Evolutionary conservation across 2,329 filamentous ascomycete species (phyloP), one percentile per base, ranked within the genome.

Genomic region (Colletotrichum musae): DNA sequence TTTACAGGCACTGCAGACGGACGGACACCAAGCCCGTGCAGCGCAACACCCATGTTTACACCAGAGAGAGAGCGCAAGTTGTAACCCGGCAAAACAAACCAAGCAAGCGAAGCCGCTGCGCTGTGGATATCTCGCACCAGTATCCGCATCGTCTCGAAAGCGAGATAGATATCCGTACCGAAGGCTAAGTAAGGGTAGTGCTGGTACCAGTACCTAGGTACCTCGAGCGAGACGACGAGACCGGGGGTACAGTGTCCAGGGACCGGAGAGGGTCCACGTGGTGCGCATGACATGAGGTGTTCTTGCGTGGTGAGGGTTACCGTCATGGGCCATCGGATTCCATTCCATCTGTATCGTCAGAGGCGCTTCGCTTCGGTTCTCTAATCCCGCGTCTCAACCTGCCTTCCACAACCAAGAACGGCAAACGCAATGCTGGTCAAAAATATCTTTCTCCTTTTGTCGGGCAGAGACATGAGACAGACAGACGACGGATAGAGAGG

Each of bases 191-290:
- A 10, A 36, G 32, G 32, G 10, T 24, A 24, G 21, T 24, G 2
- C 21, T 24, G 21, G 21, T 24, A 24, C 21, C 2, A 24, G 21
- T 36, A 36, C 32, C 16, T 6, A 47, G 18, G 45, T n/a, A 47
- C 16, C 16, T n/a, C 16, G 45, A 57, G 45, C 2, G 21, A 24
- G 21, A 24, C 21, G 21, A 24, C 21, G 21, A 24, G 21, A 24
- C 21, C 21, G 21, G 21, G 21, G 21, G 21, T 24, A 24, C 21
- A 24, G 21, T 48, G 58, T 36, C 43, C 58, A 60, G 53, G 48
- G 64, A 64, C 47, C 28, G 59, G 65, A 70, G 67, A 71, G 70
- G 70, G 67, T 70, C 70, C 70, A 71, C 70, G 70, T 71, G 67
- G 66, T 71, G 70, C 52, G 67, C 57, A 61, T 70, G 61, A 63